phyloP scores from a whole-genome alignment of 1,284 basidiomycete species.

The Pulchroboletus neoregius region DNA sequence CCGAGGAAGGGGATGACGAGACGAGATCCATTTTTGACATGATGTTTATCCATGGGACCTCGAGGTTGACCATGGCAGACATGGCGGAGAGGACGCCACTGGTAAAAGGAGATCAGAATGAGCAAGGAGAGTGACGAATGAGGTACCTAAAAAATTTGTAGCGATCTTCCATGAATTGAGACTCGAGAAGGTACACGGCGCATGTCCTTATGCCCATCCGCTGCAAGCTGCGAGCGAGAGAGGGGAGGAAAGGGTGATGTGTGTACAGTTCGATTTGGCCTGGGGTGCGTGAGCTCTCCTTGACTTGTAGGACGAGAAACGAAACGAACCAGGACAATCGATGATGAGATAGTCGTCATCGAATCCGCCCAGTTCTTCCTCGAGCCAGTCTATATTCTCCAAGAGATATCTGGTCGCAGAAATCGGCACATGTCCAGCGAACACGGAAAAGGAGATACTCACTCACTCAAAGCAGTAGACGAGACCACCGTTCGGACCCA shows the following conservation, averaged over 20 bases:
- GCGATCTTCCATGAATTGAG: conserved; percentile 98
- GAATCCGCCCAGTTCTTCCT: conserved; percentile 91
- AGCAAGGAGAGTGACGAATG: background rate
- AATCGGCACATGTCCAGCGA: background rate
- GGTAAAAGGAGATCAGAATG: conserved; percentile 12
- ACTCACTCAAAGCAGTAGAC: conserved; percentile 99
- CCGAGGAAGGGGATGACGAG: conserved; percentile 45
- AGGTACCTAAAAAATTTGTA: conserved; percentile 92
- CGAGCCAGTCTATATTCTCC: conserved; percentile 99
- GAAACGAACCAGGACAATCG: conserved; percentile 85
- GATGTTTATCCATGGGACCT: conserved; percentile 95
- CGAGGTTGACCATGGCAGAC: conserved; percentile 98
- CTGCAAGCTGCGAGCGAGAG: conserved; percentile 71
- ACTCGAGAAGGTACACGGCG: conserved; percentile 91
- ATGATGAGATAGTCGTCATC: conserved; percentile 98
- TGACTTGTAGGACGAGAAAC: background rate
- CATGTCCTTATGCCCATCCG: conserved; percentile 76
- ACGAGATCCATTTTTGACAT: conserved; percentile 99
- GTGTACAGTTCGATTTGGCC: conserved; percentile 99
- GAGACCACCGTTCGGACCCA: conserved; percentile 96
- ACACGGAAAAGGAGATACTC: conserved; percentile 37
- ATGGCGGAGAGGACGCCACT: conserved; percentile 98
- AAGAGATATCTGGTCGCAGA: conserved; percentile 75
- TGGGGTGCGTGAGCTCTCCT: conserved; percentile 32
- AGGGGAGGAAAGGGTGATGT: conserved; percentile 94